Evolutionary conservation across 805 yeast species (phyloP), one percentile per base, ranked within the genome.

Genomic region (Ogataea sp.): DNA sequence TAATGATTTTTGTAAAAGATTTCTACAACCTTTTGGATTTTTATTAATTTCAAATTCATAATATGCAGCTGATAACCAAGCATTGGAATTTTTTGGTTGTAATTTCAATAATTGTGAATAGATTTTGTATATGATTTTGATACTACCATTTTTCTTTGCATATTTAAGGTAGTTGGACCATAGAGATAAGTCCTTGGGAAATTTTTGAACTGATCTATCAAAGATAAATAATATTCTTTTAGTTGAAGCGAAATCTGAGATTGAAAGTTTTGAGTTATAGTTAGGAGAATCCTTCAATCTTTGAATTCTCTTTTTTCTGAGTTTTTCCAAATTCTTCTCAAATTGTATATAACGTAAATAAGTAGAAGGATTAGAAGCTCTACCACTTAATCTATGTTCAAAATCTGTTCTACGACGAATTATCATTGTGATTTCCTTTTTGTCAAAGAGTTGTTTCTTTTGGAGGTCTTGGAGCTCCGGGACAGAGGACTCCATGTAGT

Each of bases 381-480:
- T 72, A 32, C 95, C 85, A 34, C 75, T 74, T 39, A 93, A 75
- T 41, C 95, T 65, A 58, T 93, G 96, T 62, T 93, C 99, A 52
- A 88, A 93, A 61, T 89, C 97, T 0, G 97, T 90, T 64, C 98
- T 75, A 55, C 88, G 76, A 63, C 93, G 80, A 87, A 90, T 86
- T 39, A 93, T 82, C 67, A 73, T 71, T 31, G 81, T 78, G 47
- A 88, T 78, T 61, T 93, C 98, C 49, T 74, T 75, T 50, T 83
- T 83, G 32, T 78, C 81, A 59, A 93, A 93, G 5, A 93, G 68
- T 3, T 88, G 88, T 52, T 85, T 82, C 41, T 75, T 75, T 43
- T 81, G 78, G 26, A 93, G 72, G 52, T 90, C 98, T 52, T 89
- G 90, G 39, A 93, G 70, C 61, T 93, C 99, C 0, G 96, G 95